These are phyloP conservation scores for Saccharata proteae DNA, from an alignment of 2,329 filamentous ascomycete genomes.

Conservation along the genomic window DNA sequence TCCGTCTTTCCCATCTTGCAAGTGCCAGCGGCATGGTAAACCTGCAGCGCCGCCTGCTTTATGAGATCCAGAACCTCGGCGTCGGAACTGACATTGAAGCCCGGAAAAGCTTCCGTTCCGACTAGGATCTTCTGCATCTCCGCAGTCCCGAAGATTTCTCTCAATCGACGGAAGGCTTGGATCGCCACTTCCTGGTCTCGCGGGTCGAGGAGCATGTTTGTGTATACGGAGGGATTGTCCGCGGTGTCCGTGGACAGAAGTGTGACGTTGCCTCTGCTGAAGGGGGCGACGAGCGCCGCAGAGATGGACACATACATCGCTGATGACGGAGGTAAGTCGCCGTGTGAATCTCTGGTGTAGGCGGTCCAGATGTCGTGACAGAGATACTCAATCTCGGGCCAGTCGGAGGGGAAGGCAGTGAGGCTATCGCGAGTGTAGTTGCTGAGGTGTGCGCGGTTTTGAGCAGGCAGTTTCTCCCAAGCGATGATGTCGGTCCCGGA, in stretches of 20 bases:
- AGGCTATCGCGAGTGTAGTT: not conserved
- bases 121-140: too few relatives aligned
- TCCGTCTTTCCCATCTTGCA: constrained; percentile 6
- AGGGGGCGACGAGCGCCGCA: constrained; percentile 15
- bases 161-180: constrained; percentile 13
- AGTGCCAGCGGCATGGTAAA: constrained; percentile 5
- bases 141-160: constrained; percentile 13
- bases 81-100: not conserved
- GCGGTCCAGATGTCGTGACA: too few relatives aligned
- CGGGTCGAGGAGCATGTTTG: constrained; percentile 15
- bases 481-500: not conserved
- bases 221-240: constrained; percentile 16
- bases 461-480: constrained; percentile 1
- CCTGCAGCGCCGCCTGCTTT: not conserved
- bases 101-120: constrained; percentile 2
- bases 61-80: not conserved
- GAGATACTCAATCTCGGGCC: constrained; percentile 3
- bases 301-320: constrained; percentile 10
- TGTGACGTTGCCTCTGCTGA: constrained; percentile 18
- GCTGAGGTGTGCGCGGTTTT: not conserved
- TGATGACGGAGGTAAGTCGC: not conserved
- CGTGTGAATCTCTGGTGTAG: not conserved
- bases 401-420: constrained; percentile 2
- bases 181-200: constrained; percentile 16
- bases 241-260: constrained; percentile 13